Base-by-base conservation (phyloP, 345 rosid genomes). In the Citrus cavaleriei region DNA sequence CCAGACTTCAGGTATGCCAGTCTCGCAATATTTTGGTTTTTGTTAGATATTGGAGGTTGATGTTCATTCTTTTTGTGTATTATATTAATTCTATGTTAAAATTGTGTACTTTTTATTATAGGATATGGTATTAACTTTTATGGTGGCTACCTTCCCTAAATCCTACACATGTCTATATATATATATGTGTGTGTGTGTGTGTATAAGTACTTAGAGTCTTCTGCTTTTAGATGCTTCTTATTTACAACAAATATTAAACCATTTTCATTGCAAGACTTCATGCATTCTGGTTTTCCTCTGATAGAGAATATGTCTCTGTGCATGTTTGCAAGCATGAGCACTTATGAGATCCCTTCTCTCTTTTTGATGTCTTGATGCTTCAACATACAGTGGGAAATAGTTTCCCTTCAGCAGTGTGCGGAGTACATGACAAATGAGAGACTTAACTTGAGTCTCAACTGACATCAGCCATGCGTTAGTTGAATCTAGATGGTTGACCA, bases 1-100 rank as follows among this genome's bases (percentile, higher is more conserved):
- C 99, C 3, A 92, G 78, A 79, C 95, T 93, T 84, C 99, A 95
- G 95, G 98, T 93, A 77, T 74, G 71, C 65, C 30, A 64, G 12
- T 77, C 63, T 78, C 51, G 58, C 21, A 5, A 30, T 21, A 42
- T 25, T 63, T 32, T 49, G 65, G 67, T 74, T 2, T 49, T 79
- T 34, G 46, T 77, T 32, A 63, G 62, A 21, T 40, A 40, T 63
- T 12, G 6, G 57, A 77, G 57, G 24, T 51, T 73, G 25, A 46
- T 75, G 37, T 58, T 40, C 69, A 24, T 60, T 49, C 28, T 73
- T 73, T 73, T 55, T 69, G 28, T 27, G 21, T 74, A 27, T 3
- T 28, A 30, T 75, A 19, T 21, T 46, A n/a, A 21, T 64, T 28
- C 21, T 8, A 19, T 24, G 10, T 22, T 60, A 18, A 58, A 27